Base-by-base conservation (phyloP, 2,329 filamentous ascomycete genomes). In the Incumbomyces delicatus region DNA sequence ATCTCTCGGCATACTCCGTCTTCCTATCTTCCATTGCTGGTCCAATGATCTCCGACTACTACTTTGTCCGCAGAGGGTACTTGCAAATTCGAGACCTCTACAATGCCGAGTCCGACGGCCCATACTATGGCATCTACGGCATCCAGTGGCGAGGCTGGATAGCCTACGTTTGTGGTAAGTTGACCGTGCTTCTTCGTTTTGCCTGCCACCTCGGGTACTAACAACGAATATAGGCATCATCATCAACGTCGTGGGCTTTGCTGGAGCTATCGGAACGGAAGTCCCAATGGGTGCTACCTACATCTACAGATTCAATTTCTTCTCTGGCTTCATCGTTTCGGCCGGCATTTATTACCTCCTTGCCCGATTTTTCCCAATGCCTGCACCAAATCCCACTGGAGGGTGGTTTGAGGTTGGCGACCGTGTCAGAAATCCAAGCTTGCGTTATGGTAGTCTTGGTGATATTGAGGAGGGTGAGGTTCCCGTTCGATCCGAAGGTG, bases 21-120 rank as follows among this genome's bases (percentile, higher is more conserved):
- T 95, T 95, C 67, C 75, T 95, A n/a, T 89, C 85, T 49, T 87
- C 85, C 36, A 94, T 95, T 52, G 88, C 87, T 0, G 89, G 89
- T n/a, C 87, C 94, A 53, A 92, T 95, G 69, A 72, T 88, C 50
- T 77, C 75, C 56, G 89, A 95, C 65, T 95, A 95, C 70, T 95
- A 94, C 65, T 52, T 84, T 47, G 85, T 95, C 4, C 83, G 89
- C 48, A 81, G 76, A 49, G 89, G 89, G 4, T 94, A 88, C 62
- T 72, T 92, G 2, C 78, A 88, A 54, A 72, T 90, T 54, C 81
- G 78, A 58, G 80, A 87, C 46, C 75, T 95, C 0, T 95, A 94
- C 70, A 82, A 83, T 43, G 83, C 77, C 8, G 46, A 53, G 45
- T 74, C 71, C 46, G 69, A 66, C 0, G 78, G 78, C 0, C 83